Evolutionary conservation across 2,329 filamentous ascomycete species (phyloP).

Genomic region (Alternaria conjuncta): DNA sequence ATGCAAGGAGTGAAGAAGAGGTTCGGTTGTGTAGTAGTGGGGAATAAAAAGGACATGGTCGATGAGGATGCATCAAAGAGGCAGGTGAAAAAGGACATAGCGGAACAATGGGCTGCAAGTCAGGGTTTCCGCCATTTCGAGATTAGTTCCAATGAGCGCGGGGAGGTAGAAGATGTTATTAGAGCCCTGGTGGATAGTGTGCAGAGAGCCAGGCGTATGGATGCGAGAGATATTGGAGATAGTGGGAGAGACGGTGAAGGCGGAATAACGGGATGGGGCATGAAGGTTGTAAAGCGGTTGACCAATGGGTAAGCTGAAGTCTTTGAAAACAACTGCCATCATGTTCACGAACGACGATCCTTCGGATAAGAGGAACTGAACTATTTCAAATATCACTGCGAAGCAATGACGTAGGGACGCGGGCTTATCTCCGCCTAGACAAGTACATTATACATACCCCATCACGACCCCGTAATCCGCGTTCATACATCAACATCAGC

Average conservation of each 20-base stretch:
- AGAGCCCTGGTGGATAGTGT: constrained; percentile 23
- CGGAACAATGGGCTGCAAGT: constrained; percentile 30
- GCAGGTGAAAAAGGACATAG: constrained; percentile 24
- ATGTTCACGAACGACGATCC: neutral
- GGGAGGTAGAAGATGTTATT: constrained; percentile 19
- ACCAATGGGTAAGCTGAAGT: neutral
- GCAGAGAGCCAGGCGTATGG: constrained; percentile 7
- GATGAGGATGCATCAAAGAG: neutral
- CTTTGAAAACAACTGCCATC: neutral
- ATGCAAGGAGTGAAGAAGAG: constrained; percentile 11
- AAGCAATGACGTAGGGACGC: neutral
- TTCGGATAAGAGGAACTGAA: neutral
- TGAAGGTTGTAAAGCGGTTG: neutral
- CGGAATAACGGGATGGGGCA: neutral
- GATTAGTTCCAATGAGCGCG: constrained; percentile 15
- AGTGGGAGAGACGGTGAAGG: neutral
- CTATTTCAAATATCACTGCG: neutral
- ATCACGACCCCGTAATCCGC: neutral
- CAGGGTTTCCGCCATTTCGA: constrained; percentile 32
- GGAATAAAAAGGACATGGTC: constrained; percentile 33
- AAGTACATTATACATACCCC: neutral
- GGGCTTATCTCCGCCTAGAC: constrained; percentile 1
- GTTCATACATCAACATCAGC: neutral
- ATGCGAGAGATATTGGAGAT: constrained; percentile 10
- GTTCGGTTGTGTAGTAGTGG: constrained; percentile 39